Percentiles rank a stretch among this genome's conserved stretches.
phyloP scores from a whole-genome alignment of 1,284 basidiomycete species.

The Jaminaea rosea region DNA sequence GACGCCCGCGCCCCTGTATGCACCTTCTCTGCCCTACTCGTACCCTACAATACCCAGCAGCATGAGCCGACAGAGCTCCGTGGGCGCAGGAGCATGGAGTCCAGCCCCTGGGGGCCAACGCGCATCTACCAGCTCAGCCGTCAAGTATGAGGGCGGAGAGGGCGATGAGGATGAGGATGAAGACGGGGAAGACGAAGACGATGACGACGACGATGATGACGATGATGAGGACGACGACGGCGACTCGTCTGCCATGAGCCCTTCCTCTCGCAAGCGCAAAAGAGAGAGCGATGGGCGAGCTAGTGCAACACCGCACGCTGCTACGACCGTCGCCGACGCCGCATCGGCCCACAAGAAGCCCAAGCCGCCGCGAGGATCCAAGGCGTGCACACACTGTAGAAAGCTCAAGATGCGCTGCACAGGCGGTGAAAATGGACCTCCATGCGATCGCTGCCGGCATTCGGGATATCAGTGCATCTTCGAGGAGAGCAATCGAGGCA shows the following conservation, averaged over 20 bases:
- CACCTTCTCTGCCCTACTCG: not conserved
- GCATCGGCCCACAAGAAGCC: slow-evolving; percentile 23
- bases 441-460: slow-evolving; percentile 60
- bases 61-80: not conserved
- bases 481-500: slow-evolving; percentile 43
- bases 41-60: too few species aligned
- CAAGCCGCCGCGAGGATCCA: slow-evolving; percentile 49
- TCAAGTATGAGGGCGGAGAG: slow-evolving; percentile 8
- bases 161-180: slow-evolving; percentile 2
- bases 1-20: not conserved
- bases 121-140: not conserved
- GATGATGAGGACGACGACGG: slow-evolving; percentile 16
- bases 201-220: slow-evolving; percentile 10
- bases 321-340: slow-evolving; percentile 7
- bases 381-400: slow-evolving; percentile 86
- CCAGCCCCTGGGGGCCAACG: not conserved
- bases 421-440: slow-evolving; percentile 78
- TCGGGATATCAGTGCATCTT: slow-evolving; percentile 43
- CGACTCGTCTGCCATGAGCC: slow-evolving; percentile 16
- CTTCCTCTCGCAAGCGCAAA: slow-evolving; percentile 19
- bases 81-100: not conserved
- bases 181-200: slow-evolving; percentile 7
- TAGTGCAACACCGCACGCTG: slow-evolving; percentile 9
- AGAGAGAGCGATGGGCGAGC: slow-evolving; percentile 11
- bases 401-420: slow-evolving; percentile 98